Evolutionary conservation across 2,329 filamentous ascomycete genomes (phyloP), one percentile per base, ranked within the genome.

Genomic region (Stagonosporopsis rhizophila): DNA sequence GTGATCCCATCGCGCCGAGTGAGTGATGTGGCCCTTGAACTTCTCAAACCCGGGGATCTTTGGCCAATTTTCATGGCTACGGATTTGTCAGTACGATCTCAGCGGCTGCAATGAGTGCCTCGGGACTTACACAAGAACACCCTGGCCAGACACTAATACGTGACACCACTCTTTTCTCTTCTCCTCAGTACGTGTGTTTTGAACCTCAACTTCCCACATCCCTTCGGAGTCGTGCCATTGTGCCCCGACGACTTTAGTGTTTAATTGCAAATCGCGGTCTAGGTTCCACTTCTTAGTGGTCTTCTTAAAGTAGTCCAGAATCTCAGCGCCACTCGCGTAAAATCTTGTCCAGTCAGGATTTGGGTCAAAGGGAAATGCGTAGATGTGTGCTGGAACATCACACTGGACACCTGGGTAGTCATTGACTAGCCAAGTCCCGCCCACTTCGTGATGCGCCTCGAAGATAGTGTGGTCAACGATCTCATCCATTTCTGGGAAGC

Each of bases 1-100:
- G 34, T 65, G 68, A 52, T 85, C 82, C 83, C 83, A 86, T 27
- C 81, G 69, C 4, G 83, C 82, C 0, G 81, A 82, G 59, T 86
- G 83, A 75, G 80, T 83, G 56, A 77, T 71, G 65, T 81, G 82
- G 5, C 82, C 82, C 32, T 77, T 67, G 50, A 82, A 84, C 1
- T 73, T 70, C 1, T 80, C 72, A 5, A 82, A 59, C 0, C 82
- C 82, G 1, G 76, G 68, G 9, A 84, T 81, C 1, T 78, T 70
- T 5, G 82, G 81, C 74, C 77, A 80, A 15, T 71, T 67, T 47
- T 59, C 52, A 28, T 67, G 60, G 1, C 56, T 60, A 17, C 1
- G 19, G 1, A 1, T 17, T 4, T 25, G 30, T 56, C 41, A 52
- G 41, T 60, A 9, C 15, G 56, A 56, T 12, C 74, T 59, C 11